Evolutionary conservation across 2,329 filamentous ascomycete species (phyloP).

Genomic region (Epichloe amarillans): DNA sequence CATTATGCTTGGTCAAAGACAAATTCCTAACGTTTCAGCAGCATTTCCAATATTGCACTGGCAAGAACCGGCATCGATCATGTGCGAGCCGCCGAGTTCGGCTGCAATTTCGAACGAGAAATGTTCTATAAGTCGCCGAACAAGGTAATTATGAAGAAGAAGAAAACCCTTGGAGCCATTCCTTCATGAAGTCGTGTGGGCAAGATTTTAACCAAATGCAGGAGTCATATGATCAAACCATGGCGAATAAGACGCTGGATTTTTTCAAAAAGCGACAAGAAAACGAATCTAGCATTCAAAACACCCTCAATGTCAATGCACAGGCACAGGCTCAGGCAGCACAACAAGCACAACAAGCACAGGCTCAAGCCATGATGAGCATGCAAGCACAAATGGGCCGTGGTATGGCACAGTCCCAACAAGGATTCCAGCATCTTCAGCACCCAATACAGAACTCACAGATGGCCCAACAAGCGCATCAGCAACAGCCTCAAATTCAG

Average conservation of each 20-base stretch:
- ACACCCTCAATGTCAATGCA: conserved; percentile 32
- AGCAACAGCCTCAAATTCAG: conserved; percentile 13
- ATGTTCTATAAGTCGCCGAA: conserved; percentile 31
- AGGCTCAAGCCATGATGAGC: conserved; percentile 36
- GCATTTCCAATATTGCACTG: conserved; percentile 38
- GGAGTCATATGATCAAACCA: conserved; percentile 36
- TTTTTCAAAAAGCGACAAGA: conserved; percentile 37
- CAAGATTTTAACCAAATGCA: conserved; percentile 15
- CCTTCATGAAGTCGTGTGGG: not conserved
- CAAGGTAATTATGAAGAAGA: conserved; percentile 24
- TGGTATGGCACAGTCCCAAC: conserved; percentile 35
- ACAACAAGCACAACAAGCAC: conserved; percentile 16
- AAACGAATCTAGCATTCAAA: conserved; percentile 35
- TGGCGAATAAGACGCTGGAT: conserved; percentile 33
- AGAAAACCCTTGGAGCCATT: not conserved
- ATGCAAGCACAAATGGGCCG: conserved; percentile 40
- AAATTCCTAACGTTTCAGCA: conserved; percentile 13
- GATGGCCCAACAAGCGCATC: conserved; percentile 27
- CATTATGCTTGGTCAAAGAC: not conserved
- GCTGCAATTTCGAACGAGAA: conserved; percentile 34
- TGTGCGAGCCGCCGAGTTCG: conserved; percentile 27
- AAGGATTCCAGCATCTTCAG: conserved; percentile 43
- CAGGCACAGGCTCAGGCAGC: conserved; percentile 24
- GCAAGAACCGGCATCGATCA: conserved; percentile 29
- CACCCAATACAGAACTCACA: conserved; percentile 44